Evolutionary conservation across 768 basidiomycete genomes (phyloP).

Genomic region (Kwoniella dejecticola): DNA sequence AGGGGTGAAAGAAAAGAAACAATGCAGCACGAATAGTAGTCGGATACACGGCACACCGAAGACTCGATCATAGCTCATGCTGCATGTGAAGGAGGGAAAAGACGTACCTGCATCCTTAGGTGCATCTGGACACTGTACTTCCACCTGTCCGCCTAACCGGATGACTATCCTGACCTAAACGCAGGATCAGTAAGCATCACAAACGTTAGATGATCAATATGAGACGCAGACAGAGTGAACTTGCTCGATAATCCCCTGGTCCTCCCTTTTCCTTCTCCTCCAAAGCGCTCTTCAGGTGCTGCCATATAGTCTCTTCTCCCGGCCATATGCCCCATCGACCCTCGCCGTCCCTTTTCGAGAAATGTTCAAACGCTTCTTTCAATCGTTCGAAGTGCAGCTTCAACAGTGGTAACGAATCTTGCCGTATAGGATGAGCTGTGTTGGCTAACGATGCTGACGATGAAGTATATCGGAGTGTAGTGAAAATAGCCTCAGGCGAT

Average conservation of each 20-base stretch:
- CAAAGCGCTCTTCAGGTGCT: conserved; percentile 8
- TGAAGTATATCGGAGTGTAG: conserved; percentile 45
- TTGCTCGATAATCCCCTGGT: conserved; percentile 41
- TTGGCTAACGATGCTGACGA: not conserved
- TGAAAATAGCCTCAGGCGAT: conserved; percentile 31
- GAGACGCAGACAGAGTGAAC: not conserved
- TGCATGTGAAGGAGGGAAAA: too few species aligned
- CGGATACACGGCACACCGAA: too few species aligned
- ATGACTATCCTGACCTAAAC: conserved; percentile 38
- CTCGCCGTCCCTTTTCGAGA: conserved; percentile 21
- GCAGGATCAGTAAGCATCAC: not conserved
- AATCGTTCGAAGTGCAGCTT: conserved; percentile 36
- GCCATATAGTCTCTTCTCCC: conserved; percentile 39
- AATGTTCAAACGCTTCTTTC: conserved; percentile 33
- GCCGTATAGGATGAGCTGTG: conserved; percentile 7
- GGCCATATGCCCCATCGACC: conserved; percentile 38
- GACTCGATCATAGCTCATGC: too few species aligned
- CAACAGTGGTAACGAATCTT: conserved; percentile 31
- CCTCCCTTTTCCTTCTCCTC: conserved; percentile 19
- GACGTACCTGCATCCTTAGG: conserved; percentile 28
- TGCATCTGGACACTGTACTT: conserved; percentile 35
- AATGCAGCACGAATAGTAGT: too few species aligned
- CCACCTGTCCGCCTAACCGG: conserved; percentile 20
- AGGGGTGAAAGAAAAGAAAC: too few species aligned
- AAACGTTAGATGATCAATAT: not conserved